Conservation (phyloP, 2,329 filamentous ascomycete genomes). For the Colletotrichum truncatum region DNA sequence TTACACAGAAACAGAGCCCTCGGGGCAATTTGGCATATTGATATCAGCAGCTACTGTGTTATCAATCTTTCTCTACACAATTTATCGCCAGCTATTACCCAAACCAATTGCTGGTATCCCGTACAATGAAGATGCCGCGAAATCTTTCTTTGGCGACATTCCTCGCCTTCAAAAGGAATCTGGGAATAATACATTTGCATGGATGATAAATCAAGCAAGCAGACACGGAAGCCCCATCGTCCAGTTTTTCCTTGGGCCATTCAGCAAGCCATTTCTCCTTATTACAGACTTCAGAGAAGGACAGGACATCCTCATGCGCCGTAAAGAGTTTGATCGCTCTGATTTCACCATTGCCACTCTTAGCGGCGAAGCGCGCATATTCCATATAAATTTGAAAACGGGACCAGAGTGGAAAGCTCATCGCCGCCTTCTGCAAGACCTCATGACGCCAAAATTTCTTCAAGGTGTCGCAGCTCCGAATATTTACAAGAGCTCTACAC, state of each 20-base stretch:
- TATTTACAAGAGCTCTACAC: constrained; percentile 40
- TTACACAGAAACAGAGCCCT: not conserved
- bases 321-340: constrained; percentile 45
- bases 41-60: not conserved
- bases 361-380: constrained; percentile 28
- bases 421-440: constrained; percentile 43
- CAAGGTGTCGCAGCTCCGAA: constrained; percentile 42
- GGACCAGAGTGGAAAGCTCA: constrained; percentile 42
- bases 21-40: not conserved
- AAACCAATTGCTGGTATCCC: constrained; percentile 6
- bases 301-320: constrained; percentile 42
- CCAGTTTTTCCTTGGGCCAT: constrained; percentile 44
- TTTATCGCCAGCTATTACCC: not conserved
- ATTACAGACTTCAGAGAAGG: constrained; percentile 43
- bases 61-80: not conserved
- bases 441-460: constrained; percentile 48
- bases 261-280: constrained; percentile 40
- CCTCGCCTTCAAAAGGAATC: not conserved
- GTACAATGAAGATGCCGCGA: not conserved
- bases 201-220: not conserved
- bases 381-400: constrained; percentile 45
- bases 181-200: not conserved
- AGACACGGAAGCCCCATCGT: constrained; percentile 30
- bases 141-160: not conserved
- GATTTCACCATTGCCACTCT: constrained; percentile 23